phyloP scores from a whole-genome alignment of 73 alveolate genomes.

The Uronychia setigera region DNA sequence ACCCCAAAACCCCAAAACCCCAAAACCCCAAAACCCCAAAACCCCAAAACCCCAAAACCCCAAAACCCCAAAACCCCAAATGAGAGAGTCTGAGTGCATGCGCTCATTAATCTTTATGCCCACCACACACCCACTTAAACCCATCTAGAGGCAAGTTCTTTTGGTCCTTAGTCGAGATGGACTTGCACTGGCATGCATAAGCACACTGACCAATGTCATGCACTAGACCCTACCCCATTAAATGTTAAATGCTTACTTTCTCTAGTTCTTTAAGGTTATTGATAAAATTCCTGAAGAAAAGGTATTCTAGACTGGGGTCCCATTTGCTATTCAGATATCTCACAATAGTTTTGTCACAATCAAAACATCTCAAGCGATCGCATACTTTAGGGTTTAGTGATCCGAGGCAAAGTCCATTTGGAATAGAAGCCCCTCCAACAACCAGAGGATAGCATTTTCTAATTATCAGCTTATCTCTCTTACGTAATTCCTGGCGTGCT shows the following conservation, averaged over 20 bases:
- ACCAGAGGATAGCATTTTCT: conserved; percentile 11
- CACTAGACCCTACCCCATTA: not conserved
- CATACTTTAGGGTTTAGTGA: not conserved
- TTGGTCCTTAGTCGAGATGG: not conserved
- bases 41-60: too few species aligned
- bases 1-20: too few species aligned
- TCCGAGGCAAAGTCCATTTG: not conserved
- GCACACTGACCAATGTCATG: not conserved
- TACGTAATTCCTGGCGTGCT: not conserved
- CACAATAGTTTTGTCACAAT: not conserved
- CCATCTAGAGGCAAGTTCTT: not conserved
- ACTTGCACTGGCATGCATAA: conserved; percentile 7
- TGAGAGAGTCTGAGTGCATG: too few species aligned
- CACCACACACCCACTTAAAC: conserved; percentile 1
- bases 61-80: too few species aligned
- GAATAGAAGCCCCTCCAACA: not conserved
- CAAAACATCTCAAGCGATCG: not conserved
- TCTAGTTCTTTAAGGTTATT: not conserved
- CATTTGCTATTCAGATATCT: not conserved
- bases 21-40: too few species aligned
- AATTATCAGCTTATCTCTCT: not conserved
- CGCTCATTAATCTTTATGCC: conserved; percentile 1
- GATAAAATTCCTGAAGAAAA: conserved; percentile 2
- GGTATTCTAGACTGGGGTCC: conserved; percentile 6
- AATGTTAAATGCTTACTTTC: not conserved